These are phyloP conservation scores for Noccaea bulbosa DNA, from an alignment of 345 rosid species.

Conservation along the genomic window DNA sequence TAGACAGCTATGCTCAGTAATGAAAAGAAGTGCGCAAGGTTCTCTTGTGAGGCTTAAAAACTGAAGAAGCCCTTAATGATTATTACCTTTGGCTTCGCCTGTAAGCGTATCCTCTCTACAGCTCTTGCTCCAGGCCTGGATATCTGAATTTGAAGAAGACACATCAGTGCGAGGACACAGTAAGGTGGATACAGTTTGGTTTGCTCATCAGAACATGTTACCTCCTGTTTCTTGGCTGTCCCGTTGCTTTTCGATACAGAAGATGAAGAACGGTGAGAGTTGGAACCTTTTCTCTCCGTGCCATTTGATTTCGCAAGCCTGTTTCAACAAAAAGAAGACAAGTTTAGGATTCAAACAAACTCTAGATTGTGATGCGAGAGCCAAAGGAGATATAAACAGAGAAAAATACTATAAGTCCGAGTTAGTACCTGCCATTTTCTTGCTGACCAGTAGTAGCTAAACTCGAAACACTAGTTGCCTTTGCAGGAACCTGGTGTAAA, in stretches of 20 bases:
- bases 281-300: not conserved
- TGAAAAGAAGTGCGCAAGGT: not conserved
- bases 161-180: not conserved
- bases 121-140: conserved; percentile 12
- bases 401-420: conserved; percentile 20
- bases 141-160: conserved; percentile 13
- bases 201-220: conserved; percentile 22
- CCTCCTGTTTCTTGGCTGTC: conserved; percentile 26
- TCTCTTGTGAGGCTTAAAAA: conserved; percentile 4
- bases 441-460: conserved; percentile 22
- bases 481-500: conserved; percentile 36
- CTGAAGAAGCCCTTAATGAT: conserved; percentile 6
- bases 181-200: conserved; percentile 9
- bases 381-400: not conserved
- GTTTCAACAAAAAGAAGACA: conserved; percentile 2
- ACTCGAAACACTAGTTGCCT: conserved; percentile 44
- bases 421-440: conserved; percentile 27
- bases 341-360: conserved; percentile 9
- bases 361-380: not conserved
- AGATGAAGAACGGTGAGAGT: conserved; percentile 23
- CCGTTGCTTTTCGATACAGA: not conserved
- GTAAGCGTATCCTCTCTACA: conserved; percentile 28
- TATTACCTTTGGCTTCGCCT: conserved; percentile 33
- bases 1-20: not conserved
- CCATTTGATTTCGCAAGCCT: conserved; percentile 18